phyloP scores from a whole-genome alignment of 1,284 basidiomycete species.

The Peniophora sp. region DNA sequence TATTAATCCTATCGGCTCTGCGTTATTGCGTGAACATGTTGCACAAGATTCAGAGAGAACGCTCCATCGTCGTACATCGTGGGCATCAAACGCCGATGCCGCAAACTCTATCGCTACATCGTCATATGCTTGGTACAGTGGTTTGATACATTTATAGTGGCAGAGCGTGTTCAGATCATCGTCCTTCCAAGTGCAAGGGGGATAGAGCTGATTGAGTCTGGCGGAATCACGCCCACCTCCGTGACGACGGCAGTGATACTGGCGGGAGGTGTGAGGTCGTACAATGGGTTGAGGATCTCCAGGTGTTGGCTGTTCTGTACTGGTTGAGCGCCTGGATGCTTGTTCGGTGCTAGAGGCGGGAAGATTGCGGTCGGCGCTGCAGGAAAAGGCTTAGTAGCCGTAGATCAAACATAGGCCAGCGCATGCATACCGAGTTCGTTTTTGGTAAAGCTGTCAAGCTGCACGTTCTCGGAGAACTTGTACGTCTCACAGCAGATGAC shows the following conservation, averaged over 20 bases:
- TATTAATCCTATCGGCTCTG: too few relatives aligned
- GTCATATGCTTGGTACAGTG: too few relatives aligned
- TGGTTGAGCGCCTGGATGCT: slow-evolving; percentile 23
- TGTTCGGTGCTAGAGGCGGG: neutral
- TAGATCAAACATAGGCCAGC: slow-evolving; percentile 1
- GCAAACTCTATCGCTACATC: too few relatives aligned
- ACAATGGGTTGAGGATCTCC: slow-evolving; percentile 77
- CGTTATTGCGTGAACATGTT: too few relatives aligned
- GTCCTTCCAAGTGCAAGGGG: slow-evolving; percentile 63
- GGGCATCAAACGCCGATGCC: too few relatives aligned
- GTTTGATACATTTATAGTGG: neutral
- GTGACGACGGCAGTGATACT: slow-evolving; percentile 95
- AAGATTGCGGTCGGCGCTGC: neutral
- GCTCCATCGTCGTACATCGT: too few relatives aligned
- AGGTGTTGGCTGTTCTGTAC: slow-evolving; percentile 38
- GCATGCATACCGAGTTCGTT: slow-evolving; percentile 79
- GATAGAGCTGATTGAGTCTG: slow-evolving; percentile 76
- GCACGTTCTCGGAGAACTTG: slow-evolving; percentile 93
- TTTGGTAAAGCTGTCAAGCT: slow-evolving; percentile 91
- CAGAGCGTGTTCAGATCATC: slow-evolving; percentile 24
- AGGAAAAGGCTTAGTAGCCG: neutral
- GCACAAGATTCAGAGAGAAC: too few relatives aligned
- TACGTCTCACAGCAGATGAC: slow-evolving; percentile 98
- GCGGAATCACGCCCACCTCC: slow-evolving; percentile 88
- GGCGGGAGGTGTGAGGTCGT: slow-evolving; percentile 85